Conservation (phyloP, 2,329 filamentous ascomycete genomes). For the Cladosporium sp. region DNA sequence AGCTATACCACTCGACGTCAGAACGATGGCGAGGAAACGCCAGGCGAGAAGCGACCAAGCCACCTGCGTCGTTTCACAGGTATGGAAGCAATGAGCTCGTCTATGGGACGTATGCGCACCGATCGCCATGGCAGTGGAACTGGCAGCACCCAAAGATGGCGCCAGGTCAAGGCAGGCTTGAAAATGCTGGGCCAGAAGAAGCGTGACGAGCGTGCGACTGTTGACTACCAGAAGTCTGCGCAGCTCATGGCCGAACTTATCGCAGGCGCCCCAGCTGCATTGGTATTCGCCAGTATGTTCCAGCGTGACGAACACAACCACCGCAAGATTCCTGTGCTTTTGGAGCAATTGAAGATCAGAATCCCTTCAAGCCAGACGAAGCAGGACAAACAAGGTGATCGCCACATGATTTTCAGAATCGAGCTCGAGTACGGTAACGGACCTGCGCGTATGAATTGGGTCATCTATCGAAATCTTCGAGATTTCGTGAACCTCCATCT, state of each 20-base stretch:
- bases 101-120: conserved; percentile 38
- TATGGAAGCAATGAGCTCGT: conserved; percentile 37
- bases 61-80: conserved; percentile 46
- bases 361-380: conserved; percentile 74
- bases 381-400: conserved; percentile 54
- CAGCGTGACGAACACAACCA: conserved; percentile 95
- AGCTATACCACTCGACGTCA: conserved; percentile 37
- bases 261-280: conserved; percentile 84
- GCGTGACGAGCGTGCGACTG: conserved; percentile 75
- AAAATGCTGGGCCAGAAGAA: conserved; percentile 73
- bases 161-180: conserved; percentile 83
- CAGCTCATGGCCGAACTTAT: conserved; percentile 93
- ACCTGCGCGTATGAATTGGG: conserved; percentile 94
- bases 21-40: conserved; percentile 26
- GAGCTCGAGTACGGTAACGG: conserved; percentile 96
- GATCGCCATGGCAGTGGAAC: conserved; percentile 46
- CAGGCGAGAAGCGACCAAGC: conserved; percentile 38
- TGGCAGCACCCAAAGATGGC: conserved; percentile 74
- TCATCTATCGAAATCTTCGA: conserved; percentile 76
- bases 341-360: conserved; percentile 88
- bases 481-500: conserved; percentile 92
- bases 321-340: conserved; percentile 86
- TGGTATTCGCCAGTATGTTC: conserved; percentile 96
- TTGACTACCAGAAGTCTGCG: conserved; percentile 92
- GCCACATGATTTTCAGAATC: conserved; percentile 84